Evolutionary conservation across 2,329 filamentous ascomycete species (phyloP), one percentile per base, ranked within the genome.

Genomic region (Exophiala alcalophila): DNA sequence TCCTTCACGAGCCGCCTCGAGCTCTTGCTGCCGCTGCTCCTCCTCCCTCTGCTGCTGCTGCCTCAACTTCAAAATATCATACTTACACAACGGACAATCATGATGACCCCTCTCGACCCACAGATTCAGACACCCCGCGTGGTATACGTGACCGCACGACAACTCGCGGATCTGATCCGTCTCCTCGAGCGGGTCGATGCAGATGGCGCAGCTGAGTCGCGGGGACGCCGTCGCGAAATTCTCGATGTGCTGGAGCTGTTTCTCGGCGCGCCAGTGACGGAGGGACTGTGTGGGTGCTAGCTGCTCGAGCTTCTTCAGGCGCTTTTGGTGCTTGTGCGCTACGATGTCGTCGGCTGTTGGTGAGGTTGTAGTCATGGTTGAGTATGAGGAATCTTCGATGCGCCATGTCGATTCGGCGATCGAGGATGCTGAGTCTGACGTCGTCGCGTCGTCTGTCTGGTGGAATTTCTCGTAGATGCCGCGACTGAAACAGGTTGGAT

Each of bases 71-170:
- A 52, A 27, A 24, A 52, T 52, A 31, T 52, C 49, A 24, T 45
- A 52, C 20, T 52, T 52, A 38, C 49, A 52, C 12, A 52, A 27
- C 11, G 49, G 49, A 19, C 49, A 52, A 10, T 52, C 49, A 27
- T 52, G 49, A 38, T 52, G 49, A 2, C 45, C 49, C 6, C 49
- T 20, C 33, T 52, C 49, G 11, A 52, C 49, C 49, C 49, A 52
- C 11, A 52, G 30, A 31, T 39, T 52, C 24, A 52, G 24, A n/a
- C 49, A 52, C 2, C 15, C 28, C 4, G 45, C 30, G 32, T 52
- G 49, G 24, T 49, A 52, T 12, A 52, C 45, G 14, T 52, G 49
- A 7, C 49, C 46, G 29, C 46, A 49, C 6, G 43, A 35, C 15
- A 52, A 18, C 37, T 52, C 46, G 26, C 49, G 46, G 16, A 52